Conservation (phyloP, 306 rosid species). For the Alnus rubra region DNA sequence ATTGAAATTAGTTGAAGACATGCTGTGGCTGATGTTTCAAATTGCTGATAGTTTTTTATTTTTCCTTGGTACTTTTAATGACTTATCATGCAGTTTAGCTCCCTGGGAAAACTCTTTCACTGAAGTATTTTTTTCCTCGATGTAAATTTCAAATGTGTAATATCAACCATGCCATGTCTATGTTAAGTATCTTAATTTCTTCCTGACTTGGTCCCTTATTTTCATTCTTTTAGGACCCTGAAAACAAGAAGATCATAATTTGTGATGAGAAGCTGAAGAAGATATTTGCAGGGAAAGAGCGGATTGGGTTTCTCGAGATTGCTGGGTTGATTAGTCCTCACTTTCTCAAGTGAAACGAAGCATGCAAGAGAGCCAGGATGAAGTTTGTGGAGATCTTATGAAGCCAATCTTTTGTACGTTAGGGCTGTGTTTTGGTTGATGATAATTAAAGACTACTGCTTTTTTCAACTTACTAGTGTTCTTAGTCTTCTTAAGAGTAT, state of each 20-base stretch:
- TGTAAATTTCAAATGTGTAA: not conserved
- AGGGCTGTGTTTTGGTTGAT: slow-evolving; percentile 42
- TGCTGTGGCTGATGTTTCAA: not conserved
- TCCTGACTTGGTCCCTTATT: slow-evolving; percentile 24
- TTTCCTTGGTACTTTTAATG: not conserved
- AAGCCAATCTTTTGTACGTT: slow-evolving; percentile 29
- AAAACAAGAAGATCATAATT: slow-evolving; percentile 66
- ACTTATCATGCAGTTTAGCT: not conserved
- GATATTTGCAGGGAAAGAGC: slow-evolving; percentile 72
- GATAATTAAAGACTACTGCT: slow-evolving; percentile 18
- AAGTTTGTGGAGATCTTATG: slow-evolving; percentile 13
- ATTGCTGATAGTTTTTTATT: not conserved
- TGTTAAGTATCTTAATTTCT: slow-evolving; percentile 12
- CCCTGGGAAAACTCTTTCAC: not conserved
- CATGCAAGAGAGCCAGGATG: not conserved
- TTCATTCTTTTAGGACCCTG: slow-evolving; percentile 56
- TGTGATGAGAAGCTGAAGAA: slow-evolving; percentile 95
- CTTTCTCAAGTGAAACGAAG: slow-evolving; percentile 54
- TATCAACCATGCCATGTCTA: not conserved
- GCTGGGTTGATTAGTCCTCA: slow-evolving; percentile 87
- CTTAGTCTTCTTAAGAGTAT: slow-evolving; percentile 12
- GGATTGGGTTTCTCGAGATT: slow-evolving; percentile 79
- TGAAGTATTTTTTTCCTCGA: not conserved
- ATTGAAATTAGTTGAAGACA: not conserved
- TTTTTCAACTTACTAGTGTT: slow-evolving; percentile 33